Evolutionary conservation across 2,329 filamentous ascomycete genomes (phyloP).

Genomic region (Periconia macrospinosa): DNA sequence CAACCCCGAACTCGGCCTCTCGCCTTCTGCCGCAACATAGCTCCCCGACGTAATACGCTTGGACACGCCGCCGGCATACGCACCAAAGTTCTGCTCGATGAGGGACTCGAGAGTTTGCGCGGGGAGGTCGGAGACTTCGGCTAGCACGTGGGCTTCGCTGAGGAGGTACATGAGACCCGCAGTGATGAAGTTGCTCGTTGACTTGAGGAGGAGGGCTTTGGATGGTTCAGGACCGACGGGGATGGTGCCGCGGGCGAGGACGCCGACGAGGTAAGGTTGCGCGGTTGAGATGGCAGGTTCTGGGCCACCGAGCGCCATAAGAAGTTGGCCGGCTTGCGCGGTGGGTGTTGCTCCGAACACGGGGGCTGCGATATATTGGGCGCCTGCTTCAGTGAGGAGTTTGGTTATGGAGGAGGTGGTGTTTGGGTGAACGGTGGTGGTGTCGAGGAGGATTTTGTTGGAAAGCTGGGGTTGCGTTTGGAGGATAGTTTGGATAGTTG

Average conservation of each 20-base stretch:
- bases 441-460: slow-evolving; percentile 53
- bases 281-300: slow-evolving; percentile 38
- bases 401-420: slow-evolving; percentile 39
- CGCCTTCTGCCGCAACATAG: slow-evolving; percentile 25
- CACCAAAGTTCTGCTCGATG: slow-evolving; percentile 38
- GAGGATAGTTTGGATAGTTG: slow-evolving; percentile 23
- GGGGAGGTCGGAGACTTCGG: slow-evolving; percentile 49
- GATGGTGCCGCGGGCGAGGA: slow-evolving; percentile 47
- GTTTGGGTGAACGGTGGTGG: slow-evolving; percentile 54
- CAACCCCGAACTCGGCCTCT: slow-evolving; percentile 52
- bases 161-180: slow-evolving; percentile 55
- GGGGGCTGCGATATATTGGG: slow-evolving; percentile 48
- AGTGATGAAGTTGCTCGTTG: slow-evolving; percentile 53
- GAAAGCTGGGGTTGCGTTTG: slow-evolving; percentile 17
- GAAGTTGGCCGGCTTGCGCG: slow-evolving; percentile 50
- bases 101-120: slow-evolving; percentile 48
- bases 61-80: slow-evolving; percentile 26
- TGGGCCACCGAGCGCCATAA: slow-evolving; percentile 53
- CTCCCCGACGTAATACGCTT: slow-evolving; percentile 28
- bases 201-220: slow-evolving; percentile 53
- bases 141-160: slow-evolving; percentile 54
- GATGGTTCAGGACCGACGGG: slow-evolving; percentile 47
- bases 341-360: slow-evolving; percentile 57
- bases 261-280: slow-evolving; percentile 45
- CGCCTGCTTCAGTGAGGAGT: slow-evolving; percentile 29